Conservation (phyloP, 768 basidiomycete genomes). For the Amanita muscaria region DNA sequence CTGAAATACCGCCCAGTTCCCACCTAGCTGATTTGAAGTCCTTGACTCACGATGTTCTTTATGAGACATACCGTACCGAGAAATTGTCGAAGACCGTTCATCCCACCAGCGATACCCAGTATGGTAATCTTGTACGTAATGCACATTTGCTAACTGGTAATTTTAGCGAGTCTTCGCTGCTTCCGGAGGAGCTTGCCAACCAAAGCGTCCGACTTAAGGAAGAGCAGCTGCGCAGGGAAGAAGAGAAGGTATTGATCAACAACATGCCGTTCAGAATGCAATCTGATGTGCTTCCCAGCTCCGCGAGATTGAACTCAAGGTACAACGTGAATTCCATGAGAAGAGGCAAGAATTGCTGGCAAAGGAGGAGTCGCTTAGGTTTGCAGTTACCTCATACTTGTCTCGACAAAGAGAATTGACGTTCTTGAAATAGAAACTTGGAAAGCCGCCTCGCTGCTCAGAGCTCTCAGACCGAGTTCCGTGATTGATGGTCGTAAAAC, state of each 20-base stretch:
- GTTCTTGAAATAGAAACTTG: constrained; percentile 54
- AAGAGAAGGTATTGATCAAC: constrained; percentile 74
- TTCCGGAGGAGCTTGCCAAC: constrained; percentile 93
- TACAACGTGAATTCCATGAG: constrained; percentile 96
- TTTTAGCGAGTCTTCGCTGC: constrained; percentile 74
- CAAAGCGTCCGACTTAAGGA: constrained; percentile 98
- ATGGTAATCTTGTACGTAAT: constrained; percentile 18
- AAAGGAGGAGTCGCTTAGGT: constrained; percentile 92
- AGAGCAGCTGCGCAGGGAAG: constrained; percentile 94
- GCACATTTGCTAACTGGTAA: constrained; percentile 17
- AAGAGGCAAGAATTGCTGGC: constrained; percentile 94
- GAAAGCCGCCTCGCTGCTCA: constrained; percentile 88
- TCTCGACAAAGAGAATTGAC: background rate
- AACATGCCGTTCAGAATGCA: background rate
- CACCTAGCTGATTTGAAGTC: constrained; percentile 94
- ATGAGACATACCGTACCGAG: constrained; percentile 97
- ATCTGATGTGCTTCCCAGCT: constrained; percentile 37
- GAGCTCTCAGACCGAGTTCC: constrained; percentile 75
- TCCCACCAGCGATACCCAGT: constrained; percentile 68
- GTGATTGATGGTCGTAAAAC: constrained; percentile 42
- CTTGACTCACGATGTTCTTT: constrained; percentile 86
- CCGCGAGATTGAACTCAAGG: constrained; percentile 96
- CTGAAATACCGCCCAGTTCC: constrained; percentile 43
- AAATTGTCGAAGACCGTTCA: constrained; percentile 89
- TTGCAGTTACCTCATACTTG: constrained; percentile 13